Evolutionary conservation across 805 yeast species (phyloP), one percentile per base, ranked within the genome.

Genomic region (Saccharomycopsis olivae): DNA sequence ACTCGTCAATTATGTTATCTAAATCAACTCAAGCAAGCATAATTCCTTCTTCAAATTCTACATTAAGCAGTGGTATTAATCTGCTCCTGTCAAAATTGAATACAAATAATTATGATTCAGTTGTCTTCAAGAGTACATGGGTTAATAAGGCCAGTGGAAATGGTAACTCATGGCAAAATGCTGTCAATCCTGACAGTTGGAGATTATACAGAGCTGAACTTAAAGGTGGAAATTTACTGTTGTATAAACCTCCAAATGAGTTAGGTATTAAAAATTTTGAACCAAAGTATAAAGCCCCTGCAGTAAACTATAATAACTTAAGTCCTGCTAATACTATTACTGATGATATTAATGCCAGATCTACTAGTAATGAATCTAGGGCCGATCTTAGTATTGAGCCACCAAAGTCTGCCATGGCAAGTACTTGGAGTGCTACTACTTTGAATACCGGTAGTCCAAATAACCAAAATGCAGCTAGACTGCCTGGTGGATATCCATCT

Each of bases 121-220:
- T 56, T 1, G 53, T 65, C 13, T 57, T 70, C 47, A 76, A 72
- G 54, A 60, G 63, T 1, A 78, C 79, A 4, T 78, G 84, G 84
- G 48, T 78, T 14, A 78, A 78, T 52, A 67, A 64, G 46, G 62
- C 71, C 2, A 56, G 58, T 24, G n/a, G n/a, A n/a, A 61, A 62
- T 30, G 46, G 53, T 29, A 47, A 40, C 13, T 48, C 52, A 21
- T 50, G 39, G 18, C 29, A 40, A 5, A 20, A 45, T 6, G 36
- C 45, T 11, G 31, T 40, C 14, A 40, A 43, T 14, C 8, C 47
- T 9, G 48, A 44, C n/a, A 34, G 29, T 18, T 57, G 61, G 62
- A 54, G 69, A 43, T 55, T 84, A 24, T 73, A 64, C 41, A 65
- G 79, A 37, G 86, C 81, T 0, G 84, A 77, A 51, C 60, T 87